phyloP scores from a whole-genome alignment of 306 rosid genomes.

The Glycine soja region DNA sequence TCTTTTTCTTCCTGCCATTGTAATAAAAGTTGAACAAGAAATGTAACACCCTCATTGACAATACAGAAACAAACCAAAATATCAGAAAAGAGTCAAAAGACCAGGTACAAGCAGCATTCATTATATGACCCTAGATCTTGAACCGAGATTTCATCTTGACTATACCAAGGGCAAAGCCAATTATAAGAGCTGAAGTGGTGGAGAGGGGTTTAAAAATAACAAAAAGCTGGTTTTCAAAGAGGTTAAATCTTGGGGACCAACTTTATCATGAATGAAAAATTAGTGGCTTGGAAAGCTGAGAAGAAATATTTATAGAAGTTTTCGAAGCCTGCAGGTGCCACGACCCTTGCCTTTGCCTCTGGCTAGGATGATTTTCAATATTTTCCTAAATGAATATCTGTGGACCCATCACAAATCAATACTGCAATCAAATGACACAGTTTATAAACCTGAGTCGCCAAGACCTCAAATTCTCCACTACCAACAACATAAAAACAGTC shows the following conservation, averaged over 20 bases:
- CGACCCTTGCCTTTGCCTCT: slow-evolving; percentile 21
- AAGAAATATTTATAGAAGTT: slow-evolving; percentile 39
- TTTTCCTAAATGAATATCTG: slow-evolving; percentile 27
- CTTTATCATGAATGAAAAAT: background rate
- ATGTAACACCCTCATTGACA: slow-evolving; percentile 27
- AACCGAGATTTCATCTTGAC: slow-evolving; percentile 32
- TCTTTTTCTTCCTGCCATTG: slow-evolving; percentile 81
- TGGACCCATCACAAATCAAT: slow-evolving; percentile 26
- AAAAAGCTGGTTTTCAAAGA: slow-evolving; percentile 10
- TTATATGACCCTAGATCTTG: background rate
- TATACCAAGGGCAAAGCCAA: slow-evolving; percentile 36
- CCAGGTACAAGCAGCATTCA: slow-evolving; percentile 40
- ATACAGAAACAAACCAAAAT: slow-evolving; percentile 38
- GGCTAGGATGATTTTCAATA: slow-evolving; percentile 40
- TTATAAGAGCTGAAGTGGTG: slow-evolving; percentile 10
- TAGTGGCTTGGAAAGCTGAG: slow-evolving; percentile 20
- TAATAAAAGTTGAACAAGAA: slow-evolving; percentile 39
- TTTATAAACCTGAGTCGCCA: slow-evolving; percentile 87
- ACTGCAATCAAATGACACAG: slow-evolving; percentile 40
- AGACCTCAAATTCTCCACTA: slow-evolving; percentile 97
- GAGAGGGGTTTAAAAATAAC: slow-evolving; percentile 19
- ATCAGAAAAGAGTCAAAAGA: slow-evolving; percentile 7
- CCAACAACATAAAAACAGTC: slow-evolving; percentile 99
- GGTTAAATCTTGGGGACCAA: slow-evolving; percentile 14
- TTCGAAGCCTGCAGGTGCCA: slow-evolving; percentile 2